Conservation (phyloP, 176 grass and related monocot genomes). For the Lolium rigidum region DNA sequence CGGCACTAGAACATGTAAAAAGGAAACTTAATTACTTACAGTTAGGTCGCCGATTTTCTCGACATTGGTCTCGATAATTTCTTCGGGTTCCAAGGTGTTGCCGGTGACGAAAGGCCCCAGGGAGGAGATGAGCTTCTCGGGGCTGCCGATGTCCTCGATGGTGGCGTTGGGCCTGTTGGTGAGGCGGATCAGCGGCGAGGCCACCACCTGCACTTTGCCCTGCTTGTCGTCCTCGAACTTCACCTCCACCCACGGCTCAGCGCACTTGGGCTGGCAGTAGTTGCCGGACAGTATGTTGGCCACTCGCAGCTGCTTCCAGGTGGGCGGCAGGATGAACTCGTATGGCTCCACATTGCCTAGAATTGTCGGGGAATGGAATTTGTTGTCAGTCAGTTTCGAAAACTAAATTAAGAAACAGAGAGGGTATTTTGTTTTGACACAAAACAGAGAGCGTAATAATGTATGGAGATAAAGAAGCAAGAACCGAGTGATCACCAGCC, state of each 20-base stretch:
- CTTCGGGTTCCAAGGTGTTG: constrained; percentile 86
- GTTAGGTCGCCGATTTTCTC: constrained; percentile 73
- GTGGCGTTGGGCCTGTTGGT: constrained; percentile 91
- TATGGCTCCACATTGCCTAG: constrained; percentile 94
- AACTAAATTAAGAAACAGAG: not conserved
- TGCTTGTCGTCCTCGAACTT: constrained; percentile 96
- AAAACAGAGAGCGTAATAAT: not conserved
- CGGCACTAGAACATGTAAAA: not conserved
- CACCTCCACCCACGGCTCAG: constrained; percentile 98
- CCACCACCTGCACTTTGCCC: constrained; percentile 94
- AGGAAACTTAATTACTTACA: constrained; percentile 42
- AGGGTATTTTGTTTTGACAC: no score
- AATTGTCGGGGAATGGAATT: not conserved
- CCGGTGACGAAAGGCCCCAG: constrained; percentile 97
- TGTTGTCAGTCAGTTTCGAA: not conserved
- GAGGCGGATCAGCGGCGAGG: constrained; percentile 84
- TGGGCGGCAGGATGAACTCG: constrained; percentile 86
- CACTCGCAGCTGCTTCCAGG: constrained; percentile 87
- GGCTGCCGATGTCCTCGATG: constrained; percentile 92
- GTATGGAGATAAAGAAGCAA: not conserved
- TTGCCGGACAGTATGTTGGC: constrained; percentile 97
- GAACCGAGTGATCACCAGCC: constrained; percentile 59
- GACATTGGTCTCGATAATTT: constrained; percentile 69
- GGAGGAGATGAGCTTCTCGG: constrained; percentile 84
- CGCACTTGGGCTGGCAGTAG: constrained; percentile 98